These are phyloP conservation scores for Volvox africanus DNA, from an alignment of 139 green algal genomes.

Conservation along the genomic window DNA sequence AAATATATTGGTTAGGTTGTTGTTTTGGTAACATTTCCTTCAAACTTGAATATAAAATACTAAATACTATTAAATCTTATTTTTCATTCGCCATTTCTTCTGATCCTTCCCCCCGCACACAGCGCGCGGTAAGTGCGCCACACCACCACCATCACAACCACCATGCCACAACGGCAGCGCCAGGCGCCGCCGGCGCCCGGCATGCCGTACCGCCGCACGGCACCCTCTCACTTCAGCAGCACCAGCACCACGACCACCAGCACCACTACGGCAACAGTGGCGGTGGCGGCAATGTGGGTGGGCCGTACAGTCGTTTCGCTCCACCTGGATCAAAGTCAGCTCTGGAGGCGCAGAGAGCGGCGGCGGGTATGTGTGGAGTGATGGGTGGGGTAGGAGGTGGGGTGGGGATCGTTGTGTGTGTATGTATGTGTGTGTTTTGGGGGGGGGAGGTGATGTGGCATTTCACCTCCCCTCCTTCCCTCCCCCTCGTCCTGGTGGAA, in stretches of 20 bases:
- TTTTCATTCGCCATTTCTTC: too few relatives aligned
- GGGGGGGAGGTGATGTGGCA: too few relatives aligned
- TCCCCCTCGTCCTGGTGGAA: too few relatives aligned
- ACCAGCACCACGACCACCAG: slow-evolving; percentile 5
- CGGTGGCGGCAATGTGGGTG: neutral
- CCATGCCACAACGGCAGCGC: neutral
- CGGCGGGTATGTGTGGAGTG: neutral
- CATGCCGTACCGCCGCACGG: neutral
- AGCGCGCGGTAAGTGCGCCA: neutral
- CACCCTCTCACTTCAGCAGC: neutral
- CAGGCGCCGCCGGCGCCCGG: neutral
- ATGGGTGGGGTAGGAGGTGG: neutral
- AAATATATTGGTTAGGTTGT: too few relatives aligned
- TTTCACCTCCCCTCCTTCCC: too few relatives aligned
- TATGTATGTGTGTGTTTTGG: too few relatives aligned
- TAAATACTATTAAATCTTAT: too few relatives aligned
- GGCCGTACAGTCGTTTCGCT: slow-evolving; percentile 27
- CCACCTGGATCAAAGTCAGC: slow-evolving; percentile 1
- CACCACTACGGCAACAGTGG: slow-evolving; percentile 4
- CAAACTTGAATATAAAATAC: too few relatives aligned
- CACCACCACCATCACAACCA: slow-evolving; percentile 13
- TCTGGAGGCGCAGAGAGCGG: slow-evolving; percentile 20
- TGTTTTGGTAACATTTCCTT: too few relatives aligned
- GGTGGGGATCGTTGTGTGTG: neutral
- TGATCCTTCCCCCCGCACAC: too few relatives aligned